Percentiles rank a stretch among this genome's conserved stretches.
phyloP scores from a whole-genome alignment of 352 stramenopile species.

The Pythium sp. region DNA sequence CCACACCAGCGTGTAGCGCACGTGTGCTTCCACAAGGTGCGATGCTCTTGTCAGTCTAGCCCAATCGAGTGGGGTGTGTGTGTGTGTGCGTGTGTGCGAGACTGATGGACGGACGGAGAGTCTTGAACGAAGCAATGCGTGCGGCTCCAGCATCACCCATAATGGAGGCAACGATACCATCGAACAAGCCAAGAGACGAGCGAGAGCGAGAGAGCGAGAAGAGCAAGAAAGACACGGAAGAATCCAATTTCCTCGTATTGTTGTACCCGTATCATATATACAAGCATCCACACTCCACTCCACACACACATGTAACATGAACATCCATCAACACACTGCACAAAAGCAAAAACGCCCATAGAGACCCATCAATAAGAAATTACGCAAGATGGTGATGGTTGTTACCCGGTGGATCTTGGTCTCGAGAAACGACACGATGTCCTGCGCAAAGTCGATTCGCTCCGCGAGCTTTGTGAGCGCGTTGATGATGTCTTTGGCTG shows the following conservation, averaged over 20 bases:
- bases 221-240: conserved; percentile 6
- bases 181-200: conserved; percentile 5
- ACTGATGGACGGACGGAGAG: not conserved
- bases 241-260: conserved; percentile 12
- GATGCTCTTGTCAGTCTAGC: not conserved
- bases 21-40: not conserved
- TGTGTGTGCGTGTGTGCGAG: not conserved
- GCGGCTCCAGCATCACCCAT: not conserved
- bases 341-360: not conserved
- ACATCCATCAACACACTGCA: not conserved
- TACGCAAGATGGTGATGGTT: conserved; percentile 7
- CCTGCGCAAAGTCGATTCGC: conserved; percentile 62
- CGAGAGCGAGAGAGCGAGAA: conserved; percentile 13
- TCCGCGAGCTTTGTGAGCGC: conserved; percentile 84
- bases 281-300: not conserved
- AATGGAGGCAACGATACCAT: not conserved
- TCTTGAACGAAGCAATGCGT: not conserved
- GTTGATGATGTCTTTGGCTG: conserved; percentile 89
- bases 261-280: conserved; percentile 1
- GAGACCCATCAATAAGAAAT: conserved; percentile 4
- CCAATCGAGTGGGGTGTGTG: not conserved
- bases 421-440: conserved; percentile 88
- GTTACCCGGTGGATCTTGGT: conserved; percentile 88
- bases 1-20: not conserved
- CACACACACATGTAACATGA: not conserved